Evolutionary conservation across 2,329 filamentous ascomycete genomes (phyloP).

Genomic region (Alternaria burnsii): DNA sequence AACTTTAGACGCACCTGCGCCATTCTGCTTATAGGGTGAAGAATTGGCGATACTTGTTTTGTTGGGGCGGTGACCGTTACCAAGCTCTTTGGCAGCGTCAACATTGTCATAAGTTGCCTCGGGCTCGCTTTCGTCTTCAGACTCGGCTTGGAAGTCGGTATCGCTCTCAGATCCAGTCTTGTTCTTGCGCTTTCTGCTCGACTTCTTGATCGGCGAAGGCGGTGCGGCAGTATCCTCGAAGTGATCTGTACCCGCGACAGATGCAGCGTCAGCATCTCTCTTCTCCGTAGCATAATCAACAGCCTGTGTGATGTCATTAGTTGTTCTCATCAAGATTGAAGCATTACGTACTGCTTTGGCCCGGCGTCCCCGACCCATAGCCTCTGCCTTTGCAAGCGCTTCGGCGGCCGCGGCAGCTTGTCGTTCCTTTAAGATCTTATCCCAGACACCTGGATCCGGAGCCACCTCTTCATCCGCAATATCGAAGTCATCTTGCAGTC

Average conservation of each 20-base stretch:
- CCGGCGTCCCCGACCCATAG: constrained; percentile 86
- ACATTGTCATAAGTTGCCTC: constrained; percentile 16
- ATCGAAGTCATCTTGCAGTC: constrained; percentile 70
- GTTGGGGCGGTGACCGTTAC: constrained; percentile 9
- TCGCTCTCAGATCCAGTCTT: constrained; percentile 55
- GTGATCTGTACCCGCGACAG: constrained; percentile 24
- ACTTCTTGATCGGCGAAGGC: constrained; percentile 43
- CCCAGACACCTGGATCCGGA: constrained; percentile 80
- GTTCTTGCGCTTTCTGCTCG: constrained; percentile 35
- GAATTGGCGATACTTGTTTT: constrained; percentile 17
- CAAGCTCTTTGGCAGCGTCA: constrained; percentile 18
- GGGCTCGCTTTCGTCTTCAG: constrained; percentile 37
- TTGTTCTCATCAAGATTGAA: neutral
- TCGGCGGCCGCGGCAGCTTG: constrained; percentile 80
- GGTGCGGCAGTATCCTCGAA: constrained; percentile 28
- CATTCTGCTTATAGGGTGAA: constrained; percentile 31
- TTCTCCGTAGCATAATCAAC: constrained; percentile 59
- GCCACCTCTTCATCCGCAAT: constrained; percentile 62
- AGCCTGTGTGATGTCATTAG: constrained; percentile 33
- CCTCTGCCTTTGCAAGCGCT: constrained; percentile 71
- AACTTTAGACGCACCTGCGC: constrained; percentile 29
- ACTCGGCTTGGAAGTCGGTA: constrained; percentile 59
- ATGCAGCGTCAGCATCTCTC: constrained; percentile 23
- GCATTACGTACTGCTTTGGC: constrained; percentile 64
- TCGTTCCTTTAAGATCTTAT: constrained; percentile 84